Conservation (phyloP, 2,329 filamentous ascomycete species). For the Rutstroemia sp. region DNA sequence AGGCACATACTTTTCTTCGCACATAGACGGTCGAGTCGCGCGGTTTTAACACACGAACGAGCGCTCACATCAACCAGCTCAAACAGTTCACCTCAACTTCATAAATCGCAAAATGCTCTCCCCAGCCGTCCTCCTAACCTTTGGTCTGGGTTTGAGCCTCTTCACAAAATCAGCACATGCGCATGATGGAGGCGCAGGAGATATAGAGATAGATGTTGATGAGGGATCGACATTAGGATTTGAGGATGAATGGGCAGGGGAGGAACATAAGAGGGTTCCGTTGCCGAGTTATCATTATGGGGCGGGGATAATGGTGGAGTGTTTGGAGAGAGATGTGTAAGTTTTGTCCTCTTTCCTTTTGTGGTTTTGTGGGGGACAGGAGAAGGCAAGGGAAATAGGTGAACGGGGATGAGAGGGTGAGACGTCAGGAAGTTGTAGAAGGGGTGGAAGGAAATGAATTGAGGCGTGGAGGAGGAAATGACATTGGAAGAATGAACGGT, state of each 20-base stretch:
- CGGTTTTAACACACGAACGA: no score
- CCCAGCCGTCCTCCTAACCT: no score
- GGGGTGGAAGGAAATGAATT: neutral
- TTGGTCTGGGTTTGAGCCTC: no score
- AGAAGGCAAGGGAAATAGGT: neutral
- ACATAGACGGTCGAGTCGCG: no score
- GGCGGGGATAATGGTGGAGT: conserved; percentile 61
- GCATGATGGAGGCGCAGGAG: neutral
- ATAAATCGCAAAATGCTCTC: no score
- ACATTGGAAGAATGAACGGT: no score
- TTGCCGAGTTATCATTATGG: conserved; percentile 59
- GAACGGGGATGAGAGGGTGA: neutral
- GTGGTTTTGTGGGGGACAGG: neutral
- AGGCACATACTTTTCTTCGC: no score
- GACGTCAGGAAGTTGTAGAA: neutral
- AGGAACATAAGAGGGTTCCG: conserved; percentile 18
- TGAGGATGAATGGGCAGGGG: neutral
- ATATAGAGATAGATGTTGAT: neutral
- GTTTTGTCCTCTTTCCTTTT: conserved; percentile 28
- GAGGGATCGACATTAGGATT: neutral
- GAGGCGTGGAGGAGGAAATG: no score
- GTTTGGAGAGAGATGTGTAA: conserved; percentile 67
- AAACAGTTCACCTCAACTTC: no score
- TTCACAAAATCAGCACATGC: no score
- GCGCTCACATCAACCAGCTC: no score